Percentiles rank a stretch among this genome's conserved stretches.
phyloP scores from a whole-genome alignment of 768 basidiomycete genomes.

The Neoboletus subvelutipes region DNA sequence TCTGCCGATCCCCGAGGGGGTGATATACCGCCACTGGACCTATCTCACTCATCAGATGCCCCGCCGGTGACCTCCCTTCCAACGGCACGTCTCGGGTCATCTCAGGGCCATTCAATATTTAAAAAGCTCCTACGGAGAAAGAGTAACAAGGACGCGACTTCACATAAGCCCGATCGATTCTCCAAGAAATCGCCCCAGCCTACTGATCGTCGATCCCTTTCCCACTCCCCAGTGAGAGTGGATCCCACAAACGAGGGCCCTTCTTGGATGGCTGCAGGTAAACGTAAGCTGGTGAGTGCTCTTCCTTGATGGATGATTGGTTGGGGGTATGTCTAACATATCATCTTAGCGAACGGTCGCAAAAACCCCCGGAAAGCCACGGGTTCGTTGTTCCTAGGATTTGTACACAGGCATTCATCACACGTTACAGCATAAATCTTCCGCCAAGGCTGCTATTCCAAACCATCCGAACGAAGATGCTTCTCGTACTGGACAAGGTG shows the following conservation, averaged over 20 bases:
- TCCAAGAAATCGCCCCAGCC: neutral
- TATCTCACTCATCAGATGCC: too few species aligned
- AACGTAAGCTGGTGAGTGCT: neutral
- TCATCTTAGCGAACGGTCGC: neutral
- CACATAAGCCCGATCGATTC: neutral
- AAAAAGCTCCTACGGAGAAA: neutral
- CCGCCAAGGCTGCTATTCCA: too few species aligned
- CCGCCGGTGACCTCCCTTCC: too few species aligned
- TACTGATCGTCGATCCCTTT: neutral
- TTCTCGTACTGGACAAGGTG: neutral
- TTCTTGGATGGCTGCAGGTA: too few species aligned
- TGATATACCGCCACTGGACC: too few species aligned
- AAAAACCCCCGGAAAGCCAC: too few species aligned
- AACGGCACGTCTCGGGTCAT: neutral
- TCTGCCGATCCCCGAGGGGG: too few species aligned
- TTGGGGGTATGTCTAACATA: neutral
- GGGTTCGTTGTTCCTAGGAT: too few species aligned
- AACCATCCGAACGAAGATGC: neutral
- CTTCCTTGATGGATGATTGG: neutral
- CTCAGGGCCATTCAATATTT: too few species aligned
- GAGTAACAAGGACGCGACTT: neutral
- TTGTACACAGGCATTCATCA: too few species aligned
- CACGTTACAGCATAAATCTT: too few species aligned
- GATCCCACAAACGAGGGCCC: too few species aligned
- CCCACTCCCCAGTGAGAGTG: neutral